Conservation (phyloP, 805 yeast genomes). For the Ogataea allantospora region DNA sequence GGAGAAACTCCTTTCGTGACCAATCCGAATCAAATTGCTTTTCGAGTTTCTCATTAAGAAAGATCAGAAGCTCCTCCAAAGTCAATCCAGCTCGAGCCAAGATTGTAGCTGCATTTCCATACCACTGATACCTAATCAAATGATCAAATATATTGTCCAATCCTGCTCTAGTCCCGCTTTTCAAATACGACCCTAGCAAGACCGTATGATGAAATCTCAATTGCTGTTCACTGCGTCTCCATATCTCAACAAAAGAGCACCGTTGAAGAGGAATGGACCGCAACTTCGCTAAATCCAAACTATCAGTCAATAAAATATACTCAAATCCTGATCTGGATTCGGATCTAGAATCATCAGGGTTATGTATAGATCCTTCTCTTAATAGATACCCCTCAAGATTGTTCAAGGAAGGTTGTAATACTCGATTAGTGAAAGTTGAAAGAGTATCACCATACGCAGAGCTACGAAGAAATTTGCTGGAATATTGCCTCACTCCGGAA, state of each 20-base stretch:
- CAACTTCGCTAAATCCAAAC: background rate
- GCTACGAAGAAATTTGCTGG: background rate
- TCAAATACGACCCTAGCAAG: slow-evolving; percentile 1
- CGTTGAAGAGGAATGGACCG: slow-evolving; percentile 1
- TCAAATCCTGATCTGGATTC: background rate
- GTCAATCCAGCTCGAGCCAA: slow-evolving; percentile 5
- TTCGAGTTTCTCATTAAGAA: slow-evolving; percentile 7
- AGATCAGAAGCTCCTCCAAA: slow-evolving; percentile 8
- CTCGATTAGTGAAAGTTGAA: background rate
- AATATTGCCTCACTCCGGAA: background rate
- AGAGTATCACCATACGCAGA: background rate
- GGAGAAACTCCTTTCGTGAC: slow-evolving; percentile 15
- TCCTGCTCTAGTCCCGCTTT: background rate
- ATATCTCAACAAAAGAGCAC: background rate
- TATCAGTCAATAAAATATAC: background rate
- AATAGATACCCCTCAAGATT: slow-evolving; percentile 6
- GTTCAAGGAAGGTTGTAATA: slow-evolving; percentile 5
- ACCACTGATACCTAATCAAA: slow-evolving; percentile 14
- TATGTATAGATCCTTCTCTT: background rate
- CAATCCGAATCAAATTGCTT: slow-evolving; percentile 10
- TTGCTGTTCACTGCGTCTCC: background rate
- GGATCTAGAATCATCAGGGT: background rate
- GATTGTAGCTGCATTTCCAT: slow-evolving; percentile 12
- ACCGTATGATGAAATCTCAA: slow-evolving; percentile 1
- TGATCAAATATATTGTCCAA: slow-evolving; percentile 2